Evolutionary conservation across 805 yeast genomes (phyloP).

Genomic region (Isabelozyma rhagii): DNA sequence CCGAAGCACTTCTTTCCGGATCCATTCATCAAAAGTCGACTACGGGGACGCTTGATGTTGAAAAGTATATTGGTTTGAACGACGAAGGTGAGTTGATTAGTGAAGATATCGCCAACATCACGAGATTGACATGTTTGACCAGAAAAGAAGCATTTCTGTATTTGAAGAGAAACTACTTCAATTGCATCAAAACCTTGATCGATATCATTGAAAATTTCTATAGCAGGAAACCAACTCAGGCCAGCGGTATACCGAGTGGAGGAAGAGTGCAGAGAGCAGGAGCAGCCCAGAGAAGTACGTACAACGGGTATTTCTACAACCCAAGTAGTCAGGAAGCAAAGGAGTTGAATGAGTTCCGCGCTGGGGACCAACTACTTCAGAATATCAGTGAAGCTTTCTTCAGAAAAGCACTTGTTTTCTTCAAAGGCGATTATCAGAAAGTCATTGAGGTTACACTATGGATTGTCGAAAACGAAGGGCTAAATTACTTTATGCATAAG

Average conservation of each 20-base stretch:
- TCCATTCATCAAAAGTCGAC: constrained; percentile 7
- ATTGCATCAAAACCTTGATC: constrained; percentile 30
- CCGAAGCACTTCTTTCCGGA: constrained; percentile 21
- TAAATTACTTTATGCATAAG: constrained; percentile 19
- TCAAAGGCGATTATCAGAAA: constrained; percentile 39
- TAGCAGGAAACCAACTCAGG: neutral
- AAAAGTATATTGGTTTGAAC: neutral
- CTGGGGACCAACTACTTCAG: constrained; percentile 14
- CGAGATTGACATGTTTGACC: neutral
- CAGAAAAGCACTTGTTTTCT: constrained; percentile 35
- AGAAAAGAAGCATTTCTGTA: constrained; percentile 6
- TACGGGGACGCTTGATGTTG: neutral
- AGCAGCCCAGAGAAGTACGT: constrained; percentile 4
- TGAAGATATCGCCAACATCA: neutral
- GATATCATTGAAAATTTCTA: constrained; percentile 23
- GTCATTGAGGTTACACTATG: constrained; percentile 34
- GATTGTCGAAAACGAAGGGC: constrained; percentile 26
- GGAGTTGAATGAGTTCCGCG: constrained; percentile 21
- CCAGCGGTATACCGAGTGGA: constrained; percentile 8
- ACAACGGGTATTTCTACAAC: constrained; percentile 9
- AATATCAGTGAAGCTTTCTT: constrained; percentile 39
- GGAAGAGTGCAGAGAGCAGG: constrained; percentile 34
- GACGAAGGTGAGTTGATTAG: neutral
- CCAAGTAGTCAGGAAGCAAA: constrained; percentile 20
- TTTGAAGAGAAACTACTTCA: constrained; percentile 23